Base-by-base conservation (phyloP, 1,284 basidiomycete genomes). In the Vanrija pseudolonga region DNA sequence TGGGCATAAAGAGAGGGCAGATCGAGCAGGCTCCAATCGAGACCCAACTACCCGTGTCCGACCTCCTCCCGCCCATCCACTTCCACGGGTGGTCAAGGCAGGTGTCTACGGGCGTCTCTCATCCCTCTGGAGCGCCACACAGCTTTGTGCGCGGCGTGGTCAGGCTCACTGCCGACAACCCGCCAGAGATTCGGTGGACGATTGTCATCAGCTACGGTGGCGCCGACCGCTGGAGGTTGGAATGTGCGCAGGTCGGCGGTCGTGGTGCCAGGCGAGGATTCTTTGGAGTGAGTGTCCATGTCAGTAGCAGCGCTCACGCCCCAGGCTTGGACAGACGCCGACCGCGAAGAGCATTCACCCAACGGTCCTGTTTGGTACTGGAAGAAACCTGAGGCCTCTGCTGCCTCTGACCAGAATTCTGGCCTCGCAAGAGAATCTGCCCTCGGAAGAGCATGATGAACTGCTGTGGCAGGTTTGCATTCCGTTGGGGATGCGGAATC, bases 301-400 rank as follows among this genome's bases (percentile, higher is more conserved):
- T 22, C 18, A 23, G 15, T 17, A 19, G 23, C 26, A 26, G 53
- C 19, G 46, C 45, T n/a, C 42, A 49, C 20, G n/a, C 23, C 20
- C 7, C 19, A 70, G 67, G 59, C 61, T 6, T 72, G 70, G 70
- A 69, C 67, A 0, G 70, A 69, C 45, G 67, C 66, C 2, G 40
- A 45, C 22, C 66, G 60, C 48, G 66, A 66, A 36, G 54, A 57
- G 28, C 62, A 69, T 23, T 68, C 67, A 3, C 70, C 70, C 3
- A 67, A 66, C 54, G 70, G 70, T 7, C 70, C 70, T 0, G 57
- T 68, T 17, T 71, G 68, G 70, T 72, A 69, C 46, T 72, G 68
- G 68, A 62, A 56, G n/a, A 23, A 39, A 19, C 9, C 44, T 4
- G 7, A 15, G 7, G 15, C 26, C n/a, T 32, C 24, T 26, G 9